Evolutionary conservation across 2,329 filamentous ascomycete species (phyloP), one percentile per base, ranked within the genome.

Genomic region (Penicillium hesseltinei): DNA sequence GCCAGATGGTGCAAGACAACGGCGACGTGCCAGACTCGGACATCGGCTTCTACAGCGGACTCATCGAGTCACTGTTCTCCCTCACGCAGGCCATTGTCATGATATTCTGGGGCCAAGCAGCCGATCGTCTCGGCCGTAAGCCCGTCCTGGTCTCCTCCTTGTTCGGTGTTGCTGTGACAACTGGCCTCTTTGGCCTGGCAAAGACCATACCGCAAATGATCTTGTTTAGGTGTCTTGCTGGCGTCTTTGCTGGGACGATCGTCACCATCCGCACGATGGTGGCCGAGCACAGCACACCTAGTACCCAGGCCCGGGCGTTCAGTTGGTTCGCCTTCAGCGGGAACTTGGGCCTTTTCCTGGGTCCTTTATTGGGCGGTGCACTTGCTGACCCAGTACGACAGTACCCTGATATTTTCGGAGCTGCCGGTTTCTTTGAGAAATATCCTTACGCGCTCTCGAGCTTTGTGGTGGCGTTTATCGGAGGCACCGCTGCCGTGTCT

Each of bases 241-340:
- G 90, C 1, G 72, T 90, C 5, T 92, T 93, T 70, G 85, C 86
- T 0, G 90, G 89, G 0, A 89, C 86, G 7, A 80, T 90, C 47
- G 84, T 93, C 52, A 88, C 89, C 6, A 84, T 93, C 54, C 81
- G 90, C 29, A 87, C 89, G 7, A 92, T 93, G 88, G 80, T 93
- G 31, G 83, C 84, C 19, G 90, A 94, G 73, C 84, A 87, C 63
- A 88, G 85, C 71, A 89, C 87, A 0, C 75, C 82, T 5, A 81
- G 83, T 60, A 92, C 87, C 0, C 89, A 92, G 73, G 89, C 90
- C 0, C 77, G 81, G 29, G 85, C 87, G 0, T 94, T 92, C 68
- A 87, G 87, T 67, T 89, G 85, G 78, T 92, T 92, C 69, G 88
- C 89, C 10, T 90, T 93, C 68, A 79, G 83, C 0, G 85, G 85